These are phyloP conservation scores for Boeremia lycopersici DNA, from an alignment of 2,329 filamentous ascomycete genomes.

Conservation along the genomic window DNA sequence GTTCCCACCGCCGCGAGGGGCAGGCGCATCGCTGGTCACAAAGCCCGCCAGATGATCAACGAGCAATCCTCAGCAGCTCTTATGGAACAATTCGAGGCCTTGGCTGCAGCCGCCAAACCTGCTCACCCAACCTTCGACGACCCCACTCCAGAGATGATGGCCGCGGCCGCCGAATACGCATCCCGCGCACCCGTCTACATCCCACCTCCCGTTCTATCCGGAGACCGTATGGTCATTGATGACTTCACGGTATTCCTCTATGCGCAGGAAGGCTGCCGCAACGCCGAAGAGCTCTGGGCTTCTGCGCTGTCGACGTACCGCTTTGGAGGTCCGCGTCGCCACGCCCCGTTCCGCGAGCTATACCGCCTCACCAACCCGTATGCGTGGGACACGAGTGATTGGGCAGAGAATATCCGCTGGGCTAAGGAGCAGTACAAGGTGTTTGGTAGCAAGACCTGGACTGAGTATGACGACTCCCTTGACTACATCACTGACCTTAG, in stretches of 20 bases:
- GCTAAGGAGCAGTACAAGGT: conserved; percentile 34
- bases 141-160: conserved; percentile 12
- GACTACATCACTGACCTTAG: conserved; percentile 31
- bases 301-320: conserved; percentile 8
- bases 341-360: conserved; percentile 31
- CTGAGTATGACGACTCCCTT: conserved; percentile 34
- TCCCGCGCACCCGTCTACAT: conserved; percentile 15
- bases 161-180: conserved; percentile 7
- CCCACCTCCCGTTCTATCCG: conserved; percentile 22
- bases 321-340: conserved; percentile 8
- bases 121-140: not conserved
- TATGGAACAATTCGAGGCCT: conserved; percentile 2
- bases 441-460: conserved; percentile 34
- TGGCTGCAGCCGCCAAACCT: not conserved
- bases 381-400: conserved; percentile 27
- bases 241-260: conserved; percentile 21
- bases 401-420: conserved; percentile 45
- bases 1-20: conserved; percentile 1
- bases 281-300: conserved; percentile 4
- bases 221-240: conserved; percentile 29
- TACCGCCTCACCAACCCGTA: conserved; percentile 28
- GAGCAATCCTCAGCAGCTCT: conserved; percentile 1
- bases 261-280: conserved; percentile 17
- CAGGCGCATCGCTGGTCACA: conserved; percentile 16
- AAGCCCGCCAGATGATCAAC: conserved; percentile 19